These are phyloP conservation scores for Penicillium sp. DNA, from an alignment of 2,329 filamentous ascomycete species.

Conservation along the genomic window DNA sequence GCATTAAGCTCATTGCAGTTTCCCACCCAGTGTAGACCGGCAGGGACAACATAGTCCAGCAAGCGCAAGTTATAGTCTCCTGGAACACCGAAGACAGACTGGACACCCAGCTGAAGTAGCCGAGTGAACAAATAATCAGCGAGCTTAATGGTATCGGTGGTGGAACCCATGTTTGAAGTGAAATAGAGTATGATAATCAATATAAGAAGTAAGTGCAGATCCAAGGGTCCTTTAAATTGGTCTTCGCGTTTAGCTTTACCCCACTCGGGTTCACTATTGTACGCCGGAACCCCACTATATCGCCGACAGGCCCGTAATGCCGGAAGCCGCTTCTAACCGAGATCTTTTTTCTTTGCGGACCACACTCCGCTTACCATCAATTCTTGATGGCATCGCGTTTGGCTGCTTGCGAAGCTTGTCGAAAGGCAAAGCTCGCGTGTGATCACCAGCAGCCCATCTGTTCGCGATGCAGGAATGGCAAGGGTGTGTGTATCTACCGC, in stretches of 20 bases:
- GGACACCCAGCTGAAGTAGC: slow-evolving; percentile 63
- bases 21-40: slow-evolving; percentile 61
- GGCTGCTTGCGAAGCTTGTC: slow-evolving; percentile 27
- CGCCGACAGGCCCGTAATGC: slow-evolving; percentile 15
- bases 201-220: background rate
- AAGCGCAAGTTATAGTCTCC: slow-evolving; percentile 70
- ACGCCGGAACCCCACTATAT: slow-evolving; percentile 19
- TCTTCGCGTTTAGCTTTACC: slow-evolving; percentile 7
- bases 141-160: slow-evolving; percentile 26
- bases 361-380: slow-evolving; percentile 4
- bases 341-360: slow-evolving; percentile 7
- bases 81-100: slow-evolving; percentile 67
- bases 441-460: slow-evolving; percentile 25
- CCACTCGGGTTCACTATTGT: too few relatives aligned
- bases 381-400: slow-evolving; percentile 20
- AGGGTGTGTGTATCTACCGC: slow-evolving; percentile 28
- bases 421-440: slow-evolving; percentile 26
- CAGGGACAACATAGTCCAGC: slow-evolving; percentile 63
- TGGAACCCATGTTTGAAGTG: slow-evolving; percentile 10
- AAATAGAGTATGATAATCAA: background rate
- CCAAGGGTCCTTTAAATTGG: background rate
- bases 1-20: slow-evolving; percentile 74
- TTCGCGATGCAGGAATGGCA: slow-evolving; percentile 17
- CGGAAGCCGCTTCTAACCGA: slow-evolving; percentile 19
- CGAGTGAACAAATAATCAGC: slow-evolving; percentile 62